phyloP scores from a whole-genome alignment of 345 rosid genomes.

The Ceriops zippeliana region DNA sequence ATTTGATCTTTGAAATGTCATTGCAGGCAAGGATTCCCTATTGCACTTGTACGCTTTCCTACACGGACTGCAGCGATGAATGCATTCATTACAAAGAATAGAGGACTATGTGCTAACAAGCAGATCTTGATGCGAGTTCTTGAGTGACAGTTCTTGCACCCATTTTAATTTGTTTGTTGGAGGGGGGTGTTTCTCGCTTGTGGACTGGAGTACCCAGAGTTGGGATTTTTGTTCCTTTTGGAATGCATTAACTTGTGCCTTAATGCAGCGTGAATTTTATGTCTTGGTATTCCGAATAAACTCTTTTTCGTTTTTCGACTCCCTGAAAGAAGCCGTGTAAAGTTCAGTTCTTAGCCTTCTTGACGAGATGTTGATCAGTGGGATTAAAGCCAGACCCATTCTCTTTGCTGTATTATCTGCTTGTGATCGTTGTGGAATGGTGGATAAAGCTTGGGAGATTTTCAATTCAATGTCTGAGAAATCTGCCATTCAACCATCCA shows the following conservation, averaged over 20 bases:
- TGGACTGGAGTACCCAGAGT: too few species aligned
- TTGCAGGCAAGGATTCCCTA: neutral
- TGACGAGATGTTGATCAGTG: slow-evolving; percentile 46
- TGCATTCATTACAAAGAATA: slow-evolving; percentile 4
- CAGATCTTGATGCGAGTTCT: neutral
- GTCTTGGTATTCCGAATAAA: too few species aligned
- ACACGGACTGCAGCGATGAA: slow-evolving; percentile 1
- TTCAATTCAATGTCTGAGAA: slow-evolving; percentile 50
- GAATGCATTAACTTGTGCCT: too few species aligned
- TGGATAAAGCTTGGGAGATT: slow-evolving; percentile 51
- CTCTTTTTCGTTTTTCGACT: too few species aligned
- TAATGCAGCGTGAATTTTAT: too few species aligned
- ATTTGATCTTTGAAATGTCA: neutral
- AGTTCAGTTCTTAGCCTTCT: slow-evolving; percentile 43
- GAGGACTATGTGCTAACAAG: neutral
- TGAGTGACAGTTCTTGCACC: neutral
- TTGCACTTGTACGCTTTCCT: neutral
- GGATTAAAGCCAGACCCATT: slow-evolving; percentile 68
- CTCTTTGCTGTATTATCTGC: slow-evolving; percentile 64
- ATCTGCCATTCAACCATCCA: slow-evolving; percentile 47
- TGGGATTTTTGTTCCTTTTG: too few species aligned
- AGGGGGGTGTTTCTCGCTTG: too few species aligned
- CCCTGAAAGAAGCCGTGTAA: too few species aligned
- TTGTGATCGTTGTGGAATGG: slow-evolving; percentile 67
- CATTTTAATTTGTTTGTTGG: too few species aligned